Percentiles rank a stretch among this genome's conserved stretches.
Evolutionary conservation across 2,329 filamentous ascomycete species (phyloP).

Genomic region (Trichothecium sympodiale): DNA sequence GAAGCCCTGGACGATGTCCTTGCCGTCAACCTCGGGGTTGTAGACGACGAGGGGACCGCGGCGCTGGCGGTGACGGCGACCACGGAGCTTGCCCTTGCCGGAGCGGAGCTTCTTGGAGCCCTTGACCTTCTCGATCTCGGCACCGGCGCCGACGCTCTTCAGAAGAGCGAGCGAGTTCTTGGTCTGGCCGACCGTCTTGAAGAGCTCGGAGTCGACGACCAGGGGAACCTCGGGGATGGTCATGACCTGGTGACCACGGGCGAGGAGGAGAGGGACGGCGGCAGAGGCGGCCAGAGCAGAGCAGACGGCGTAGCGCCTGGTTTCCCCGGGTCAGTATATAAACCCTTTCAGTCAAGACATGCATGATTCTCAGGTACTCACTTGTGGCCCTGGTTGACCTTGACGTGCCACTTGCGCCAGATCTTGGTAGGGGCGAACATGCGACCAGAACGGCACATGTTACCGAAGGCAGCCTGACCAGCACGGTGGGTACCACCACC

Average conservation of each 20-base stretch:
- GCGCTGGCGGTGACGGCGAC: constrained; percentile 93
- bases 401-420: constrained; percentile 99
- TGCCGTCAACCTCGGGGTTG: constrained; percentile 90
- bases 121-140: constrained; percentile 92
- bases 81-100: constrained; percentile 97
- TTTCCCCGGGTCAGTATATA: constrained; percentile 7
- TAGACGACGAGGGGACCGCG: constrained; percentile 97
- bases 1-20: constrained; percentile 87
- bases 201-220: constrained; percentile 83
- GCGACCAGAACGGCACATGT: constrained; percentile 99
- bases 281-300: constrained; percentile 96
- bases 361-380: constrained; percentile 44
- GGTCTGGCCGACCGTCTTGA: constrained; percentile 68
- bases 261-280: constrained; percentile 86
- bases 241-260: constrained; percentile 92
- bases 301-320: constrained; percentile 92
- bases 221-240: constrained; percentile 92
- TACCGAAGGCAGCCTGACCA: constrained; percentile 99
- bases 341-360: not conserved
- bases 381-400: constrained; percentile 99
- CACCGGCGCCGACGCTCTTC: constrained; percentile 79
- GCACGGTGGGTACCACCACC: constrained; percentile 99
- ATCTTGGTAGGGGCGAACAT: constrained; percentile 99
- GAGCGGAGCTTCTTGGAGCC: constrained; percentile 93
- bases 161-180: constrained; percentile 64